Conservation (phyloP, 2,329 filamentous ascomycete genomes). For the Phaeosphaeriaceae sp. region DNA sequence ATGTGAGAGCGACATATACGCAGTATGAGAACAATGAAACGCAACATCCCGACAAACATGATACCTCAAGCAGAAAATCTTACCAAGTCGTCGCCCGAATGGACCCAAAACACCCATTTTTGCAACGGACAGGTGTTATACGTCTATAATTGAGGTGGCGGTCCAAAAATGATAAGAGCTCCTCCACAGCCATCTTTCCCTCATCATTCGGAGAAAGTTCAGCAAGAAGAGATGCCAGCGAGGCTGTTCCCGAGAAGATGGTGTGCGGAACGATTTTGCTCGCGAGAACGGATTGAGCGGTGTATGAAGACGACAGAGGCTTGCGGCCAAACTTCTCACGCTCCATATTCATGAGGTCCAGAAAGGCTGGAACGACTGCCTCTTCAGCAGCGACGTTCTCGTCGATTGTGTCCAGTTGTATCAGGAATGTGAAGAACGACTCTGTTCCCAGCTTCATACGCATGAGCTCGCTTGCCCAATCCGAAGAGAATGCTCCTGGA, state of each 20-base stretch:
- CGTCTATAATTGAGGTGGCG: neutral
- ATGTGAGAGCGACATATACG: too few species aligned
- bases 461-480: conserved; percentile 3
- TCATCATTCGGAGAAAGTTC: neutral
- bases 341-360: conserved; percentile 3
- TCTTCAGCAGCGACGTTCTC: neutral
- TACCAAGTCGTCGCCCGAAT: neutral
- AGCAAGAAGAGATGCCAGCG: neutral
- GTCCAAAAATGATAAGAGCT: conserved; percentile 1
- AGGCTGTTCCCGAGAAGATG: neutral
- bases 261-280: conserved; percentile 5
- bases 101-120: conserved; percentile 2
- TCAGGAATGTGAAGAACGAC: conserved; percentile 5
- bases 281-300: neutral
- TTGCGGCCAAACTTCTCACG: neutral
- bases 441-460: conserved; percentile 2
- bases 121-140: neutral
- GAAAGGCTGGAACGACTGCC: neutral
- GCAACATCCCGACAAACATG: too few species aligned
- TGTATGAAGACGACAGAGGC: neutral
- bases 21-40: too few species aligned
- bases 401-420: neutral
- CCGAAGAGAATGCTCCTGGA: neutral
- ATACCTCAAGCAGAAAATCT: neutral
- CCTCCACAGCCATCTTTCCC: neutral